Evolutionary conservation across 495 filamentous ascomycete species (phyloP).

Genomic region (Penicillium paxilli): DNA sequence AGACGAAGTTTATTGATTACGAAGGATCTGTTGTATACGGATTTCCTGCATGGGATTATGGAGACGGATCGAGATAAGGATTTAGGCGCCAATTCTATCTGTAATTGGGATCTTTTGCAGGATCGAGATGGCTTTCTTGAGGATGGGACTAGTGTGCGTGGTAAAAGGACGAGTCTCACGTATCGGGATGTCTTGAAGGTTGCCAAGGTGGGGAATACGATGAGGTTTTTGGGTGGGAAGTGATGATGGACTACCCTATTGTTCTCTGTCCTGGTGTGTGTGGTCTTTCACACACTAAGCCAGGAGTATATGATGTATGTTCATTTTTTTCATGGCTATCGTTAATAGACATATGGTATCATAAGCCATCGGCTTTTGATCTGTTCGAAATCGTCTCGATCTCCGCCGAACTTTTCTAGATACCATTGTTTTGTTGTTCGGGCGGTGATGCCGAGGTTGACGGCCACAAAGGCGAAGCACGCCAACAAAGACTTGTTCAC

Average conservation of each 20-base stretch:
- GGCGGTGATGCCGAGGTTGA: constrained; percentile 85
- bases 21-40: constrained; percentile 63
- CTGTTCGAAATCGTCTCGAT: constrained; percentile 42
- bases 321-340: not conserved
- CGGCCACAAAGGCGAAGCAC: constrained; percentile 68
- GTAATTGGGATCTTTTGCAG: constrained; percentile 81
- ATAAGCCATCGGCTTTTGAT: constrained; percentile 75
- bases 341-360: constrained; percentile 74
- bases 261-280: no score
- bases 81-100: constrained; percentile 61
- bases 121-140: constrained; percentile 53
- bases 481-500: constrained; percentile 74
- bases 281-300: not conserved
- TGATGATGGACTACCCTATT: no score
- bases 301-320: not conserved
- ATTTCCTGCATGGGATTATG: constrained; percentile 76
- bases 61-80: constrained; percentile 59
- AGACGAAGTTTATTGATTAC: constrained; percentile 80
- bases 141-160: constrained; percentile 59
- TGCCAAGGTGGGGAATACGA: constrained; percentile 67
- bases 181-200: constrained; percentile 93
- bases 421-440: constrained; percentile 79
- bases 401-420: constrained; percentile 69
- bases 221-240: constrained; percentile 57
- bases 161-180: constrained; percentile 79